Evolutionary conservation across 129 eudicot genomes (phyloP).

Genomic region (Erigeron canadensis): DNA sequence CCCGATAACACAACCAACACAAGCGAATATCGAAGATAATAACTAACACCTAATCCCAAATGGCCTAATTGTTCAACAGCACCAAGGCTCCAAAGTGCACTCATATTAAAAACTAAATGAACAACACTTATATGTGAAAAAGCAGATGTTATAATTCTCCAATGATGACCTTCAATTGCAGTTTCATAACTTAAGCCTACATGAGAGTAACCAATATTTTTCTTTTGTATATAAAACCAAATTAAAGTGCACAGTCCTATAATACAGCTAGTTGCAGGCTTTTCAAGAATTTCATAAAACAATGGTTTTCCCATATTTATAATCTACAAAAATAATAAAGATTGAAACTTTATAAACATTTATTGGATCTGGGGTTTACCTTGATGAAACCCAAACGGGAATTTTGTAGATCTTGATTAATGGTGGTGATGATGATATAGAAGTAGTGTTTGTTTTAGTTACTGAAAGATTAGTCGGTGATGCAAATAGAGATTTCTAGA

Average conservation of each 20-base stretch:
- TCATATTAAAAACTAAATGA: slow-evolving; percentile 96
- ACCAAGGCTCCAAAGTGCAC: slow-evolving; percentile 98
- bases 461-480: neutral
- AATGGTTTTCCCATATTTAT: slow-evolving; percentile 89
- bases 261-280: slow-evolving; percentile 84
- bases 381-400: neutral
- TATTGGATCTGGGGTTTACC: slow-evolving; percentile 35
- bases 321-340: neutral
- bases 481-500: neutral
- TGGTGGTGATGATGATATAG: too few relatives aligned
- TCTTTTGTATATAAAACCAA: slow-evolving; percentile 89
- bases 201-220: slow-evolving; percentile 77
- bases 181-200: slow-evolving; percentile 92
- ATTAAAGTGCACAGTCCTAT: slow-evolving; percentile 68
- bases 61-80: slow-evolving; percentile 74
- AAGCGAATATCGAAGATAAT: slow-evolving; percentile 79
- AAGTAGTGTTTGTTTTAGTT: neutral
- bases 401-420: slow-evolving; percentile 13
- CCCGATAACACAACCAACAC: slow-evolving; percentile 76
- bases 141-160: slow-evolving; percentile 95
- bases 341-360: neutral
- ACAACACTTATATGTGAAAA: slow-evolving; percentile 89
- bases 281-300: slow-evolving; percentile 76
- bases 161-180: slow-evolving; percentile 83
- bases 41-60: slow-evolving; percentile 72